Evolutionary conservation across 768 basidiomycete species (phyloP), one percentile per base, ranked within the genome.

Genomic region (Xerocomellus dryophilus): DNA sequence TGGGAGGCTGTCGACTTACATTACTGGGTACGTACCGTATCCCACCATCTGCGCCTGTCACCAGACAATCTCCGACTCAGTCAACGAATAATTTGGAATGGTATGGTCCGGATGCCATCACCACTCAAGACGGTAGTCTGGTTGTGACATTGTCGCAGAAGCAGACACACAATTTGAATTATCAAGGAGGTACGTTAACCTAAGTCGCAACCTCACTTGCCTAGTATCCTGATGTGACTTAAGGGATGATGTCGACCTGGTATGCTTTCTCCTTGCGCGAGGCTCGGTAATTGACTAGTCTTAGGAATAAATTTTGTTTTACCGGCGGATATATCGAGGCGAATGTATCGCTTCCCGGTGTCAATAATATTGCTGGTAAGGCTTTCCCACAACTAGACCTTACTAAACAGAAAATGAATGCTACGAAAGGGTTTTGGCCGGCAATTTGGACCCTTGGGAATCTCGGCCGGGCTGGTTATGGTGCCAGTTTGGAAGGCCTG

Each of bases 231-330:
- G 32, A 61, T 40, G 62, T 70, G 46, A 73, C 74, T 69, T 61
- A 48, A 82, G 78, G 77, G 10, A 77, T 81, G 76, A 68, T 80
- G 66, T 70, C 73, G 12, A 73, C 75, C 11, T 78, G 74, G 71
- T 66, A 55, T 53, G 61, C 54, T 17, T 21, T 34, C 31, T 53
- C 35, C 32, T 50, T 51, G 36, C 14, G 34, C 32, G 17, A 42
- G 47, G 15, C 41, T 47, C 45, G 5, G 47, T 17, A 41, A 40
- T 42, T 65, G 29, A 66, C 15, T 44, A 23, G 7, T 18, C n/a
- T 11, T 54, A 82, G 82, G 88, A 93, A 93, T 71, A 92, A 93
- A 71, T 87, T 96, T 56, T 95, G 90, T 69, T 93, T 93, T 71
- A 89, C 88, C 14, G 89, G 88, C 23, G 91, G 92, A 23, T 81